Percentiles rank a stretch among this genome's conserved stretches.
Conservation (phyloP, 1,139 yeast species). For the Nakaseomyces kungkrabaensis region DNA sequence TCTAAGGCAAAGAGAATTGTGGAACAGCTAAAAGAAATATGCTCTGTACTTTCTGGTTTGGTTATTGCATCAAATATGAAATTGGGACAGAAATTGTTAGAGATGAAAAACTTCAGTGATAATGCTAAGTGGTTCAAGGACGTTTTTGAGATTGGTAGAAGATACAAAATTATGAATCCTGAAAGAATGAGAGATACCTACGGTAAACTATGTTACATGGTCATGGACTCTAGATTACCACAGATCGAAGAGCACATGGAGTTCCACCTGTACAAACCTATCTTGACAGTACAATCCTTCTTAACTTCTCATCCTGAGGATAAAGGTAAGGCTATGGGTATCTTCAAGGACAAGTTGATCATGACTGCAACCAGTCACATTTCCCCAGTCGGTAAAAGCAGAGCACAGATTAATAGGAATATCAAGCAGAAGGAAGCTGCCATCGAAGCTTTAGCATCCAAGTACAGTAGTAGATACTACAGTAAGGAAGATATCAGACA, state of each 20-base stretch:
- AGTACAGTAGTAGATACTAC: conserved; percentile 29
- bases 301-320: conserved; percentile 33
- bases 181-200: conserved; percentile 65
- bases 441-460: conserved; percentile 45
- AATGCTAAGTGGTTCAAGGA: conserved; percentile 60
- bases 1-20: conserved; percentile 60
- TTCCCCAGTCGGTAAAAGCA: conserved; percentile 43
- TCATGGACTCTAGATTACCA: conserved; percentile 67
- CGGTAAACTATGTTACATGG: conserved; percentile 69
- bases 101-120: conserved; percentile 52
- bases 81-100: conserved; percentile 49
- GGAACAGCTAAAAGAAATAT: conserved; percentile 58
- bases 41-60: conserved; percentile 63
- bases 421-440: conserved; percentile 55
- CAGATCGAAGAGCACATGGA: conserved; percentile 59
- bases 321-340: conserved; percentile 31
- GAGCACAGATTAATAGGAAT: conserved; percentile 42
- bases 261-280: conserved; percentile 60
- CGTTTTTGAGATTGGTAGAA: conserved; percentile 63
- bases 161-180: conserved; percentile 73
- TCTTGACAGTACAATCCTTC: conserved; percentile 46
- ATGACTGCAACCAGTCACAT: conserved; percentile 58
- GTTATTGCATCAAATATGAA: conserved; percentile 66
- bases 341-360: conserved; percentile 47
- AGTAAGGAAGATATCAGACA: conserved; percentile 52